Evolutionary conservation across 2,329 filamentous ascomycete species (phyloP).

Genomic region (Amauroascus verrucosus): DNA sequence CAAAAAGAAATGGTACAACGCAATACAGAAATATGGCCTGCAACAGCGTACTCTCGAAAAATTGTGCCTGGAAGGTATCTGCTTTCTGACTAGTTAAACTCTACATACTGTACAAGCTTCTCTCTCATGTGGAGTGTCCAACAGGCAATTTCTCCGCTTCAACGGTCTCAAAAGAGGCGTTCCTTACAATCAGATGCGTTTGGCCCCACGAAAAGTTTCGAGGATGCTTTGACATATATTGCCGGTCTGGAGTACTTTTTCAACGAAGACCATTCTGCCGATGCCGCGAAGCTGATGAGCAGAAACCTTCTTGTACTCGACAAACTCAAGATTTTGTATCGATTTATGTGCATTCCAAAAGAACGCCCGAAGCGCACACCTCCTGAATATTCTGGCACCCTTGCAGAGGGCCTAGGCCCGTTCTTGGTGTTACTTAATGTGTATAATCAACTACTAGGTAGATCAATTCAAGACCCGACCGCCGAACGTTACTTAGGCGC

Average conservation of each 20-base stretch:
- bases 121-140: no score
- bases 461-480: conserved; percentile 6
- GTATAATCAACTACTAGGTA: conserved; percentile 10
- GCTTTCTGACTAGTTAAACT: conserved; percentile 1
- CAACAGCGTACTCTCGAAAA: conserved; percentile 10
- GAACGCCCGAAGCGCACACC: conserved; percentile 9
- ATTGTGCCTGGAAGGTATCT: conserved; percentile 12
- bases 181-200: conserved; percentile 14
- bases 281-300: conserved; percentile 10
- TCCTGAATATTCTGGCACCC: conserved; percentile 10
- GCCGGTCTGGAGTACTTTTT: conserved; percentile 14
- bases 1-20: conserved; percentile 12
- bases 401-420: conserved; percentile 14
- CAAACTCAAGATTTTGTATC: conserved; percentile 12
- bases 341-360: conserved; percentile 13
- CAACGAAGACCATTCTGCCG: conserved; percentile 12
- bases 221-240: conserved; percentile 13
- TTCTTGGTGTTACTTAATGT: conserved; percentile 12
- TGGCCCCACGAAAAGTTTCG: conserved; percentile 11
- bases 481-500: neutral
- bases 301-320: conserved; percentile 13
- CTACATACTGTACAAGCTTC: no score
- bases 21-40: conserved; percentile 13
- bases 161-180: conserved; percentile 15
- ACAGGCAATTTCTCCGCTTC: conserved; percentile 16